Base-by-base conservation (phyloP, 306 rosid genomes). In the Cucurbita ficifolia region DNA sequence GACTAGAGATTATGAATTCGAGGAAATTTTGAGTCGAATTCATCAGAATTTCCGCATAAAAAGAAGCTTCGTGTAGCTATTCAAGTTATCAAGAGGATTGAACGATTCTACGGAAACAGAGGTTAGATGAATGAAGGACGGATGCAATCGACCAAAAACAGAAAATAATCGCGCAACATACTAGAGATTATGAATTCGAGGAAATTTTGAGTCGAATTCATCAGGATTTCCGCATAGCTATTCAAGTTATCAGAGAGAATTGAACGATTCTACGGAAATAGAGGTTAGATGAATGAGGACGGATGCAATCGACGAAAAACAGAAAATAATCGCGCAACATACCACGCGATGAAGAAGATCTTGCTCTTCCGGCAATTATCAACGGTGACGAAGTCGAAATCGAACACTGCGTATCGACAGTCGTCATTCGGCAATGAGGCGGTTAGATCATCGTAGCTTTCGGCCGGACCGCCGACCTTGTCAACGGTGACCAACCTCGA, bases 311-410 rank as follows among this genome's bases (percentile, higher is more conserved):
- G 56, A 70, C 2, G 59, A 17, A 29, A 70, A 70, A 19, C 60
- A 29, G 62, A 10, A 17, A 7, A 50, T 72, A 35, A 22, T 56
- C 17, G 18, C 19, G 5, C 7, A 38, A 75, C 73, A 33, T 38
- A 94, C 99, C 99, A 95, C 4, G 96, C 96, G 63, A 95, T 95
- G 90, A 95, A 95, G 96, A 95, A 95, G 96, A 95, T 89, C 85
- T 95, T 95, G 97, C 99, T 95, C 85, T 95, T 95, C 59, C 84
- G 87, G 88, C 97, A 95, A 13, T 95, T 95, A 76, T 94, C 99
- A n/a, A 94, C 97, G 21, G 97, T 91, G 72, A 95, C 99, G 69
- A 87, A 95, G 76, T 95, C 99, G 71, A 95, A 91, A 81, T 95
- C 99, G 77, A 95, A 95, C 11, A 95, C 99, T 8, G 97, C 99